phyloP scores from a whole-genome alignment of 768 basidiomycete species.

The Melanogaster broomeanus region DNA sequence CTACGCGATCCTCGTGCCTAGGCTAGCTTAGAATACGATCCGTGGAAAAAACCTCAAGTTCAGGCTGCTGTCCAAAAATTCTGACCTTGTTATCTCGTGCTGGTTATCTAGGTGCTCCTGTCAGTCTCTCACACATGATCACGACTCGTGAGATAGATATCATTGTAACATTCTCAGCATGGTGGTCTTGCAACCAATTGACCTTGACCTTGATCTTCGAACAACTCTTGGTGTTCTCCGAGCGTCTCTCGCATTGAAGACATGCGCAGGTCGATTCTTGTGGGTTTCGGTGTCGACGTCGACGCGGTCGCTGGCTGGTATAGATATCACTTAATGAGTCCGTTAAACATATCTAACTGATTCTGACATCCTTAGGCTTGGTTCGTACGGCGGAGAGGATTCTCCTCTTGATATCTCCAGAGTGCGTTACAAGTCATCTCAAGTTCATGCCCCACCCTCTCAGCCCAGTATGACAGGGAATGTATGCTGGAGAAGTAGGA shows the following conservation, averaged over 20 bases:
- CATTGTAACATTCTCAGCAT: no score
- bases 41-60: no score
- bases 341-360: no score
- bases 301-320: conserved; percentile 80
- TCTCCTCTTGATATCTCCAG: conserved; percentile 68
- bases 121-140: not conserved
- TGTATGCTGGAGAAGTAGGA: conserved; percentile 79
- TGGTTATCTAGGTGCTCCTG: not conserved
- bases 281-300: conserved; percentile 71
- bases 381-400: conserved; percentile 76
- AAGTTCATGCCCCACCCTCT: not conserved
- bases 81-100: no score
- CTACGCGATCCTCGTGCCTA: no score
- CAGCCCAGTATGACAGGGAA: conserved; percentile 39
- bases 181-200: not conserved
- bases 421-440: conserved; percentile 33
- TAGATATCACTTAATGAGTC: not conserved
- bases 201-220: not conserved
- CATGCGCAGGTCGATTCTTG: conserved; percentile 59
- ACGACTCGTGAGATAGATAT: not conserved
- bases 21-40: no score
- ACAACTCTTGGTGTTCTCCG: not conserved
- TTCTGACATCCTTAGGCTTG: conserved; percentile 45
- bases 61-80: no score
- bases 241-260: not conserved